Base-by-base conservation (phyloP, 257 asterid species). In the Lantana camara region DNA sequence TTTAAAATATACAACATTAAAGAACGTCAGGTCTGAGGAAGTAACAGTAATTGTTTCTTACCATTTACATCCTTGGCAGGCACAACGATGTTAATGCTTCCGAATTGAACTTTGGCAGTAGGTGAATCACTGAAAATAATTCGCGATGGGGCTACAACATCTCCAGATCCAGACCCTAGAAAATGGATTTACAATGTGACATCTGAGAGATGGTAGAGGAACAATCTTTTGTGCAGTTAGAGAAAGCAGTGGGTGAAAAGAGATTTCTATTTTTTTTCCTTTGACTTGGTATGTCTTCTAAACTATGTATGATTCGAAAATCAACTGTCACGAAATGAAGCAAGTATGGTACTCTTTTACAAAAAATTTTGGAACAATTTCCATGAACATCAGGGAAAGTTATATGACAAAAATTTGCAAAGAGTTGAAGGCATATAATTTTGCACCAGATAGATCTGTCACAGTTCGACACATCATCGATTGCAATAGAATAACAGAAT, bases 121-220 rank as follows among this genome's bases (percentile, higher is more conserved):
- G 30, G 59, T 16, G 64, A 67, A 53, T 73, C 81, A 21, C 56
- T 65, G 27, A 47, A 50, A 57, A 48, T 20, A 66, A 51, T 72
- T 71, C 37, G 70, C 49, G 67, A 45, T 19, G 77, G 76, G 52
- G 63, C 51, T 8, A 53, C 50, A 15, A 57, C 67, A 50, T 73
- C 77, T 51, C 66, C 73, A 35, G 54, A 53, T 45, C 83, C 85
- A 76, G n/a, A n/a, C n/a, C n/a, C n/a, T n/a, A n/a, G 61, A 59
- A 78, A 66, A 56, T 50, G 37, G 42, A 63, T 34, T 41, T 13
- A 60, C 53, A 48, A 61, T 9, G 48, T 57, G 32, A 32, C 38
- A 27, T 45, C n/a, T n/a, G n/a, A 19, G 38, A 47, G 4, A 7
- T 56, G 69, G 34, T 9, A 16, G 21, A 53, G 53, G 38, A 38